Evolutionary conservation across 176 grass and related monocot species (phyloP), one percentile per base, ranked within the genome.

Genomic region (Cenchrus fungigraminus): DNA sequence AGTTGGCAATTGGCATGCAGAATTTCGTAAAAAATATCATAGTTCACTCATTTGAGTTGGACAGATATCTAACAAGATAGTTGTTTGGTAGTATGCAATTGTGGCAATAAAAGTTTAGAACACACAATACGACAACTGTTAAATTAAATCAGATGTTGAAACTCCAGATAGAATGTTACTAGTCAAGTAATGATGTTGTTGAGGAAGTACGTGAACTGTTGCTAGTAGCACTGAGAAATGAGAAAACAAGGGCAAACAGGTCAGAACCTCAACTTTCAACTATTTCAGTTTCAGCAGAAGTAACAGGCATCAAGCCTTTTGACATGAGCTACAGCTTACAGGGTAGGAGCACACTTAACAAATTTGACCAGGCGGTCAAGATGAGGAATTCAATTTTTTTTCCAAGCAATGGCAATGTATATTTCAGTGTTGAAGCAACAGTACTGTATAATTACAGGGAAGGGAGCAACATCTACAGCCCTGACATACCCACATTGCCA

Each of bases 401-500:
- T 25, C 73, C 49, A 45, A 54, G 68, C 60, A 52, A 75, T 29
- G 84, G 80, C 84, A 84, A 87, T 86, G 84, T 82, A 74, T 74
- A 87, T 49, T 68, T 68, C 75, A 77, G 29, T 71, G 56, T 53
- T 40, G 69, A 90, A 87, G 54, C 76, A 56, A 87, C 85, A 87
- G 69, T 47, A 80, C 69, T 87, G 85, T 84, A 68, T 85, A 88
- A 90, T 90, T 87, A 90, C 85, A 84, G 68, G 34, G 6, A 73
- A 79, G 32, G 82, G 60, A 87, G 66, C 75, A 91, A 69, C 52
- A 87, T 86, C 71, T 88, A 93, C 88, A 93, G 76, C 72, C 77
- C 70, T 82, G 68, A 76, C 47, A 85, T 46, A 67, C 75, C 47
- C 74, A 87, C 91, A 90, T 87, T 82, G 88, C 88, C 88, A 69